Evolutionary conservation across 129 eudicot genomes (phyloP), one percentile per base, ranked within the genome.

Genomic region (Solidago caesia): DNA sequence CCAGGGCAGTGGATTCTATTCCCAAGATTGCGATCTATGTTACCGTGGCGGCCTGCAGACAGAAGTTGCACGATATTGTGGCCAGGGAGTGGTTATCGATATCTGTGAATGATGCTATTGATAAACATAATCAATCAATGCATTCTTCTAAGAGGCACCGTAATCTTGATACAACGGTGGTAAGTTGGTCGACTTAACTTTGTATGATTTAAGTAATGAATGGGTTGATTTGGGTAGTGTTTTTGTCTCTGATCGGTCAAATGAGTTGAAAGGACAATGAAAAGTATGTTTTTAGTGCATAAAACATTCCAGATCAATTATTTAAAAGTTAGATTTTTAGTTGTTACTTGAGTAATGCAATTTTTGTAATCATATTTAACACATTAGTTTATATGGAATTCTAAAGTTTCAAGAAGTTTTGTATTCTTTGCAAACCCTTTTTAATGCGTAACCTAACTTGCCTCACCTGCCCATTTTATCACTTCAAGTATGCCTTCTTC

Each of bases 41-140:
- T 71, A 78, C 74, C 55, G 68, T 91, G 85, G 88, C 95, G 63
- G 82, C 83, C 44, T 90, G 76, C 84, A 86, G 92, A 61, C 89
- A 81, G 64, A 91, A 81, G 86, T 77, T 94, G 78, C 96, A 90
- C 75, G 89, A 94, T 62, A 79, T 77, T 75, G 86, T 91, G 66
- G 82, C 87, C 39, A 82, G 84, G 56, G 87, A 88, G 57, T 91
- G 87, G 82, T 83, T 77, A 68, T 64, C 83, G 9, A 76, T 72
- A 73, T 78, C 79, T 74, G 10, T 87, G 77, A 82, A 76, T 51
- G 83, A 85, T 82, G 82, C 80, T 43, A 67, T 87, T 64, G 57
- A 72, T 56, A 71, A 80, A 77, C 78, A 76, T 79, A 75, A 80
- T 70, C 62, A 44, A 55, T 45, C 73, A 27, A 29, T 57, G 59